phyloP scores from a whole-genome alignment of 2,329 filamentous ascomycete species.

The Fusarium tanahbumbuense region DNA sequence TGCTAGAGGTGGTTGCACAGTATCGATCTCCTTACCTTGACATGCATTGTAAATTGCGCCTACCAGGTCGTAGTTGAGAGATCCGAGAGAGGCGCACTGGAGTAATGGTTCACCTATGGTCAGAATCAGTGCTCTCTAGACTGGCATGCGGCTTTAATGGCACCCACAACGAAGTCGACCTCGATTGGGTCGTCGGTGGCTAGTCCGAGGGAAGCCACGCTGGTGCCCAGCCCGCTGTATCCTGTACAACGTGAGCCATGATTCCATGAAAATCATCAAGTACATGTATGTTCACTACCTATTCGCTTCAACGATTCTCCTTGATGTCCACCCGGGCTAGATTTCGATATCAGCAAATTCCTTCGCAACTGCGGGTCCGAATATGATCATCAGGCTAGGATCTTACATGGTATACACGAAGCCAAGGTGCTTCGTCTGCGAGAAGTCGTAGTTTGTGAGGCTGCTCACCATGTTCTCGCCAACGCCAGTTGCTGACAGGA shows the following conservation, averaged over 20 bases:
- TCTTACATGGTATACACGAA: conserved; percentile 88
- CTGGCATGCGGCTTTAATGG: conserved; percentile 29
- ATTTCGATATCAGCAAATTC: conserved; percentile 27
- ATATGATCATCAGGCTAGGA: conserved; percentile 10
- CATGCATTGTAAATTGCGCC: conserved; percentile 65
- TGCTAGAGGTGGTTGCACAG: conserved; percentile 22
- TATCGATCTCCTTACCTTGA: conserved; percentile 57
- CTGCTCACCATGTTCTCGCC: conserved; percentile 73
- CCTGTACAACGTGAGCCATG: conserved; percentile 60
- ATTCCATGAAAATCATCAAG: conserved; percentile 22
- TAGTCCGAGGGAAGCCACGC: conserved; percentile 73
- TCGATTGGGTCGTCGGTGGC: conserved; percentile 66
- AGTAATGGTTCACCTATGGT: conserved; percentile 23
- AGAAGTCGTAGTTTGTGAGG: conserved; percentile 84
- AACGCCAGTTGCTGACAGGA: conserved; percentile 74
- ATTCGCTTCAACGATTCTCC: conserved; percentile 46
- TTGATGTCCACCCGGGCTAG: conserved; percentile 52
- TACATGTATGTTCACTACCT: conserved; percentile 43
- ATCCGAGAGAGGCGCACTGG: conserved; percentile 84
- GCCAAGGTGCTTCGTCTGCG: conserved; percentile 74
- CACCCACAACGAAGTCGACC: conserved; percentile 77
- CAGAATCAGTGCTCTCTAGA: conserved; percentile 30
- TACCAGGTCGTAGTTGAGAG: conserved; percentile 76
- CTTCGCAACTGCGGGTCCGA: conserved; percentile 10
- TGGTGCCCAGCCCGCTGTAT: conserved; percentile 77